A percentile compares a stretch with the other conserved stretches of the same genome.
Evolutionary conservation across 768 basidiomycete genomes (phyloP).

Genomic region (Russula foetens): DNA sequence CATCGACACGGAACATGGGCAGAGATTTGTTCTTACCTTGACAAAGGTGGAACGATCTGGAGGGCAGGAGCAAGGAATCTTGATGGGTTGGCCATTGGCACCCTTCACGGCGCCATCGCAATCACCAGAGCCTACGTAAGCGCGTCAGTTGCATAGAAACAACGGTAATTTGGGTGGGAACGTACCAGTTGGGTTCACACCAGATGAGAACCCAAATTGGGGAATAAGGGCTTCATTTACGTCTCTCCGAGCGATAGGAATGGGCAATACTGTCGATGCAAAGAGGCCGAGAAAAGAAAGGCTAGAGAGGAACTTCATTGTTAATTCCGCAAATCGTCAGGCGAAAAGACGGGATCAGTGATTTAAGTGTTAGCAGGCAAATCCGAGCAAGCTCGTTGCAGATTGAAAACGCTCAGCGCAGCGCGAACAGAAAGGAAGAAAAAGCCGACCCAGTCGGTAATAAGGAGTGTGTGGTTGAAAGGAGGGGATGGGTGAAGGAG

Average conservation of each 20-base stretch:
- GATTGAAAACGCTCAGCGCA: slow-evolving; percentile 7
- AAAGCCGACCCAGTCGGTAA: slow-evolving; percentile 16
- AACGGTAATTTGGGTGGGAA: slow-evolving; percentile 6
- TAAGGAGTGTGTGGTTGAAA: slow-evolving; percentile 4
- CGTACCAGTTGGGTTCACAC: slow-evolving; percentile 52
- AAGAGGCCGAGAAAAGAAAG: slow-evolving; percentile 5
- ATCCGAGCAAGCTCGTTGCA: neutral
- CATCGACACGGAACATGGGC: neutral
- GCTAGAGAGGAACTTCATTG: slow-evolving; percentile 10
- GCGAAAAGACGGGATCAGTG: neutral
- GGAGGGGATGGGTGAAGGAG: neutral
- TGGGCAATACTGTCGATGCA: neutral
- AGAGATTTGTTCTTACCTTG: slow-evolving; percentile 31
- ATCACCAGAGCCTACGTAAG: slow-evolving; percentile 48
- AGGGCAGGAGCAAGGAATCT: slow-evolving; percentile 59
- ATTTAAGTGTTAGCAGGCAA: neutral
- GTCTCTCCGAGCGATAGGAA: slow-evolving; percentile 7
- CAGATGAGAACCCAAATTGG: slow-evolving; percentile 47
- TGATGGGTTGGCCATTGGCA: slow-evolving; percentile 45
- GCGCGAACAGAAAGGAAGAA: slow-evolving; percentile 1
- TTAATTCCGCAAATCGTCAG: neutral
- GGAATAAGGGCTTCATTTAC: slow-evolving; percentile 28
- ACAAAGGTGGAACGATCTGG: slow-evolving; percentile 47
- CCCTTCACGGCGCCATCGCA: slow-evolving; percentile 58
- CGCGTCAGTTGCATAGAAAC: neutral